Conservation (phyloP, 2,329 filamentous ascomycete genomes). For the Calonectria montana region DNA sequence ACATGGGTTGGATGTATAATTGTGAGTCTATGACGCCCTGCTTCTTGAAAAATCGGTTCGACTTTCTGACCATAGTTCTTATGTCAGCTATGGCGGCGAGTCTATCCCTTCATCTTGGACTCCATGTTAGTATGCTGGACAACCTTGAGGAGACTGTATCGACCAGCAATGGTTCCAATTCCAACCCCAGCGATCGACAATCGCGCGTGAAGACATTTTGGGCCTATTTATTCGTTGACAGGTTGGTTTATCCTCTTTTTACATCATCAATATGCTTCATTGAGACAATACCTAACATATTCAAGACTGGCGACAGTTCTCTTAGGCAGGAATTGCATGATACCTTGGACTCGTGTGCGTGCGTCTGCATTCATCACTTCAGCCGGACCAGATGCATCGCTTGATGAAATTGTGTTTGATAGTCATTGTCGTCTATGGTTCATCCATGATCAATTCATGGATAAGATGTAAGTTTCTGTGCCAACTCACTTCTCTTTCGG, state of each 20-base stretch:
- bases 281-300: neutral
- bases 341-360: slow-evolving; percentile 7
- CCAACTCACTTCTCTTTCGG: neutral
- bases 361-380: neutral
- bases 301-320: neutral
- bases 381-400: neutral
- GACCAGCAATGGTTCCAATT: neutral
- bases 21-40: neutral
- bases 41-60: neutral
- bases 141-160: neutral
- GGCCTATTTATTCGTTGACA: neutral
- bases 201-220: neutral
- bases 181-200: neutral
- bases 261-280: neutral
- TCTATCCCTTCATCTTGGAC: slow-evolving; percentile 5
- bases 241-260: neutral
- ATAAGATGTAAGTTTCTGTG: neutral
- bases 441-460: slow-evolving; percentile 15
- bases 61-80: neutral
- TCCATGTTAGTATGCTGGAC: slow-evolving; percentile 5
- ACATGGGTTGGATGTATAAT: slow-evolving; percentile 19
- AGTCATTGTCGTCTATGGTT: slow-evolving; percentile 5
- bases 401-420: neutral
- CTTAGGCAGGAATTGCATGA: slow-evolving; percentile 9
- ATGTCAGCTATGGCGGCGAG: slow-evolving; percentile 6